Base-by-base conservation (phyloP, 495 filamentous ascomycete genomes). In the Podospora pseudocomata region DNA sequence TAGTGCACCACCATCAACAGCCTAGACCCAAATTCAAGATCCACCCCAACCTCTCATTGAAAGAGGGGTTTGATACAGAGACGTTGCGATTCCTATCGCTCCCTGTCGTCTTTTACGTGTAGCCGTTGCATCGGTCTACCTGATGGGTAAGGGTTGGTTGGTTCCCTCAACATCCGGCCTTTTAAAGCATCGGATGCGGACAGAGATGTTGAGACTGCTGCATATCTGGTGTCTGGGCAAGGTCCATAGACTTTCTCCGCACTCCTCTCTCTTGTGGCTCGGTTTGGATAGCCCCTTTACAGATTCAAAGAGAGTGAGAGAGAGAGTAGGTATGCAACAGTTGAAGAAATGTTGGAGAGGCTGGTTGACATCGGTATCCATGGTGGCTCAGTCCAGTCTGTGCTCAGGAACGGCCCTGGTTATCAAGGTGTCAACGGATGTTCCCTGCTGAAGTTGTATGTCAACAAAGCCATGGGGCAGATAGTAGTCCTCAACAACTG, bases 61-160 rank as follows among this genome's bases (percentile, higher is more conserved):
- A 23, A 19, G 61, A 63, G 61, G 61, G 61, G 61, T 44, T 63
- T 49, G 39, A 49, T 49, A 49, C 34, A 6, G 30, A 44, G 32
- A 18, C 60, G 30, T 5, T 60, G 3, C 15, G 28, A 60, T 23
- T 60, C 58, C 34, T 39, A 39, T 39, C 3, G 34, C 6, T 39
- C 11, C 34, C 39, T 16, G 39, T 18, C 15, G 39, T 32, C 13
- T 11, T 49, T 49, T 49, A 49, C 39, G 39, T 49, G 39, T 49
- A 49, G 39, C 39, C 39, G 39, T 49, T 49, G 39, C 39, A 49
- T 49, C 39, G 39, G 39, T 49, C 39, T 49, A 49, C 13, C 39
- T 49, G 39, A 49, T 49, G 39, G 39, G 39, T 49, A 49, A 49
- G 39, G 39, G 39, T 49, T 49, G 39, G 13, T 49, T 49, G 39